A percentile compares a stretch with the other conserved stretches of the same genome.
Conservation (phyloP, 768 basidiomycete genomes). For the Boletus fagicola region DNA sequence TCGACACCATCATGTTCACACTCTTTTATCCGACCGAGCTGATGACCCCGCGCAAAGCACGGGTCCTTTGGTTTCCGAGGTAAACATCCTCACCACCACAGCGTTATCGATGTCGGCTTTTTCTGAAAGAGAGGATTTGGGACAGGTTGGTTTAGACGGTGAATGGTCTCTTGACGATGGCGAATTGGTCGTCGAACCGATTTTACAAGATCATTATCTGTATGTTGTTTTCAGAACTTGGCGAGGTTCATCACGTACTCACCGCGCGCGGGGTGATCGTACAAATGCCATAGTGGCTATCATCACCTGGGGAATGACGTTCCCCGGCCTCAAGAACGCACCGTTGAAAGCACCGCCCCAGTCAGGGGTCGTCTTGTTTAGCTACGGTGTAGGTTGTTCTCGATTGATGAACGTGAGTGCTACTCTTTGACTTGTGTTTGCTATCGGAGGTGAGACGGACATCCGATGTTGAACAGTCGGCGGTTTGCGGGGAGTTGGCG, state of each 20-base stretch:
- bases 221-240: not conserved
- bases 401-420: slow-evolving; percentile 36
- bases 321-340: slow-evolving; percentile 31
- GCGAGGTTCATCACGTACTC: not conserved
- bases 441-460: not conserved
- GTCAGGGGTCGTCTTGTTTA: slow-evolving; percentile 41
- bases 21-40: slow-evolving; percentile 33
- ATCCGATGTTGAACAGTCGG: slow-evolving; percentile 14
- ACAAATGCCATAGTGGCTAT: slow-evolving; percentile 26
- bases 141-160: slow-evolving; percentile 32
- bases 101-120: not conserved
- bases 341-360: slow-evolving; percentile 19
- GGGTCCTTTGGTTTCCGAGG: slow-evolving; percentile 31
- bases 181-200: slow-evolving; percentile 29
- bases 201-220: slow-evolving; percentile 27
- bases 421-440: not conserved
- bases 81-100: not conserved
- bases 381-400: slow-evolving; percentile 45
- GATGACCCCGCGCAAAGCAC: not conserved
- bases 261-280: not conserved
- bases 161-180: slow-evolving; percentile 33
- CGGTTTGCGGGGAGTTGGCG: slow-evolving; percentile 45
- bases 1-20: slow-evolving; percentile 32
- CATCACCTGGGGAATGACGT: slow-evolving; percentile 32
- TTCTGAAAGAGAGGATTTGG: not conserved